Evolutionary conservation across 352 stramenopile genomes (phyloP), one percentile per base, ranked within the genome.

Genomic region (Thraustochytrium striatum): DNA sequence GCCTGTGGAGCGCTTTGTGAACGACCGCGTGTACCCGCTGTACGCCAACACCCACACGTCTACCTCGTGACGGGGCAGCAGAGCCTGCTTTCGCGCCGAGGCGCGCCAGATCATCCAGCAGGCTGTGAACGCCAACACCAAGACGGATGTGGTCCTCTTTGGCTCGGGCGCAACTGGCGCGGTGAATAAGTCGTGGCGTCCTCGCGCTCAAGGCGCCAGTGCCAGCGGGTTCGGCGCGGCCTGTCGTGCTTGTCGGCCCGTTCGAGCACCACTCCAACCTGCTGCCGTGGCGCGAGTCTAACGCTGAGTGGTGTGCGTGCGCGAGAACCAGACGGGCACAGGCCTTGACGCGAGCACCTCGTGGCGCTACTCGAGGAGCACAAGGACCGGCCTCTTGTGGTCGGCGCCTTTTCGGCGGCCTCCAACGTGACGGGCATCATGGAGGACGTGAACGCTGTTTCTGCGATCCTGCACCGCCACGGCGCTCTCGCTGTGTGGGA

Each of bases 201-300:
- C 82, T 95, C 0, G 88, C 35, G 1, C 61, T 80, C 33, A 35
- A 78, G 21, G 57, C 38, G 28, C 61, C 41, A 5, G 30, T 80
- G 21, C n/a, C 28, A 21, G n/a, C 36, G 1, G 57, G 50, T 3
- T 5, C 39, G 28, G 36, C 38, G 36, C 61, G 61, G 16, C 57
- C 70, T 0, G 61, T 97, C 7, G 91, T 98, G 65, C 92, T 97
- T 59, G 91, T 92, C 19, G 88, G 92, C 50, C 94, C 94, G 3
- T 98, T 96, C 72, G 95, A 97, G 83, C 95, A 99, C 84, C 96
- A 99, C 84, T 98, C 92, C 38, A 98, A 98, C 86, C 81, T 99
- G 16, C 84, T 99, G 9, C 94, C 94, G 2, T 99, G 95, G 95
- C 84, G 95, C 57, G 95, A 99, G 86, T 93, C 87, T 68, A 86